Percentiles rank a stretch among this genome's conserved stretches.
Evolutionary conservation across 768 basidiomycete species (phyloP).

Genomic region (Strobilomyces confusus): DNA sequence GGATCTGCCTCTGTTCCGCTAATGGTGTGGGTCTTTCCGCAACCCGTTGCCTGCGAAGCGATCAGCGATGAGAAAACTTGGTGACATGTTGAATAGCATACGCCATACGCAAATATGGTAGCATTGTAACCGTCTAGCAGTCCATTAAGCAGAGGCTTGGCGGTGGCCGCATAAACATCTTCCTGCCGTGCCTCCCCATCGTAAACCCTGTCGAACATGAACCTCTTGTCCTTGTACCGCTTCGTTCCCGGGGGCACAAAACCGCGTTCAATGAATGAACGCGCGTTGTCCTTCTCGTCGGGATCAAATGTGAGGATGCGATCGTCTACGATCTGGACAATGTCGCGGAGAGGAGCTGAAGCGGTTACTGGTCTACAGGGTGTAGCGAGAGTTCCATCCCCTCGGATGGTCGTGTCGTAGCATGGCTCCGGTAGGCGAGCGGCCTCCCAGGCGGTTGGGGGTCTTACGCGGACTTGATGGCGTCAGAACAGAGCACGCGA

Average conservation of each 20-base stretch:
- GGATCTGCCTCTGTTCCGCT: slow-evolving; percentile 86
- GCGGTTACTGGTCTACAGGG: slow-evolving; percentile 50
- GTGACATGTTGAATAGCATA: slow-evolving; percentile 40
- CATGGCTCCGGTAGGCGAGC: slow-evolving; percentile 75
- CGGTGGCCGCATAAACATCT: slow-evolving; percentile 83
- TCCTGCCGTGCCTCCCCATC: slow-evolving; percentile 75
- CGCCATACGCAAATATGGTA: slow-evolving; percentile 98
- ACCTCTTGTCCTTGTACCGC: slow-evolving; percentile 93
- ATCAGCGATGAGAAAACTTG: slow-evolving; percentile 8
- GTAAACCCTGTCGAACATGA: slow-evolving; percentile 96
- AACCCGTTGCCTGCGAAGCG: slow-evolving; percentile 87
- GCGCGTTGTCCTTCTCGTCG: slow-evolving; percentile 78
- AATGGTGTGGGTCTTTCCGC: slow-evolving; percentile 99
- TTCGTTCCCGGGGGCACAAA: slow-evolving; percentile 85
- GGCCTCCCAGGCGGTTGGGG: slow-evolving; percentile 81
- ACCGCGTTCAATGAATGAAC: slow-evolving; percentile 79
- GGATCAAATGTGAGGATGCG: slow-evolving; percentile 96
- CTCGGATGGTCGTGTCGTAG: slow-evolving; percentile 66
- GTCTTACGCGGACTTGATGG: slow-evolving; percentile 79
- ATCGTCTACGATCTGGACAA: slow-evolving; percentile 90
- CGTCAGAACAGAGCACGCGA: slow-evolving; percentile 7
- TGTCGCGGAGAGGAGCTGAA: slow-evolving; percentile 61
- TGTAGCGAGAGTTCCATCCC: slow-evolving; percentile 83
- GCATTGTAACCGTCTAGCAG: slow-evolving; percentile 94
- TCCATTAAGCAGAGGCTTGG: slow-evolving; percentile 79